Evolutionary conservation across 176 grass and related monocot genomes (phyloP).

Genomic region (Aegilops speltoides): DNA sequence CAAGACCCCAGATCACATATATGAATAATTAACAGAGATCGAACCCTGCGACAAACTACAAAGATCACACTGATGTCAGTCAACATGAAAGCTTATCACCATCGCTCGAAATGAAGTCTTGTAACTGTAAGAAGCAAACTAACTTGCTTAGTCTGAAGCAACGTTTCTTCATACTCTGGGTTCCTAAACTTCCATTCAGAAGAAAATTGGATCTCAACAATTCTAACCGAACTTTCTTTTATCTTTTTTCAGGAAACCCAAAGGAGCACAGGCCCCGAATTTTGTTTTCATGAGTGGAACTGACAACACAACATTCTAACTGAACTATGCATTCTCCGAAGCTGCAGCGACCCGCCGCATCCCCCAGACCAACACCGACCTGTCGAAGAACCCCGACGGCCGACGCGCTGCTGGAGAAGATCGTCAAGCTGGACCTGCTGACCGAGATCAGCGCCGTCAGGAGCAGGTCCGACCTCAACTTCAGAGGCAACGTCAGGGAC

Average conservation of each 20-base stretch:
- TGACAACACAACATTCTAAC: too few relatives aligned
- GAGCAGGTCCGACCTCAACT: conserved; percentile 74
- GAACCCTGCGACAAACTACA: background rate
- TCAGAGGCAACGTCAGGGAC: conserved; percentile 78
- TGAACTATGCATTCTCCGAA: too few relatives aligned
- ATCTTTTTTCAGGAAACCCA: too few relatives aligned
- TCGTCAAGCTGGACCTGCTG: conserved; percentile 60
- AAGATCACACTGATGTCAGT: background rate
- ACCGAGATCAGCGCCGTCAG: conserved; percentile 58
- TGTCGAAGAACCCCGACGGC: conserved; percentile 53
- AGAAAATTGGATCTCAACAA: too few relatives aligned
- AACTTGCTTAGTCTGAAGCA: background rate
- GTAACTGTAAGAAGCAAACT: too few relatives aligned
- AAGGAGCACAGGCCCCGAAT: too few relatives aligned
- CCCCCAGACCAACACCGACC: conserved; percentile 23
- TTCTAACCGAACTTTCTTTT: too few relatives aligned
- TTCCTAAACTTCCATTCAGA: too few relatives aligned
- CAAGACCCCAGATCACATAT: background rate
- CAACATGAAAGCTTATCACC: background rate
- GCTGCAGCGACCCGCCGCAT: conserved; percentile 12
- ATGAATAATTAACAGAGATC: background rate
- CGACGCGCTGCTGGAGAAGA: conserved; percentile 66
- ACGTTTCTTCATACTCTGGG: background rate
- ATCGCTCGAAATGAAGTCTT: background rate
- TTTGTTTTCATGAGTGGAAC: too few relatives aligned